phyloP scores from a whole-genome alignment of 768 basidiomycete genomes.

The Suillus lakei region DNA sequence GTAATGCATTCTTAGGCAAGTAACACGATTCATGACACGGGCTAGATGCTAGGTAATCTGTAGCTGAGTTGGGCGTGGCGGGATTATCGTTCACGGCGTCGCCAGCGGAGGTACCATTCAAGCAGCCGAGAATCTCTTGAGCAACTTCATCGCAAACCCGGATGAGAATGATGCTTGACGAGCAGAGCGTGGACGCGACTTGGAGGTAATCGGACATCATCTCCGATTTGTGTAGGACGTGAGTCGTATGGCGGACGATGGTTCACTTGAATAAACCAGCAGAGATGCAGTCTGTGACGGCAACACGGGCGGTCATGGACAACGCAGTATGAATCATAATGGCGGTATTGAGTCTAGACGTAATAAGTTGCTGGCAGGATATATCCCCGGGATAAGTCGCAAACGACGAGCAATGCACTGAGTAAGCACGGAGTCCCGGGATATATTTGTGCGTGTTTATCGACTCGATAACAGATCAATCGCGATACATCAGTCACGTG shows the following conservation, averaged over 20 bases:
- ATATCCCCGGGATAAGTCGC: background rate
- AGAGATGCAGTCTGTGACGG: background rate
- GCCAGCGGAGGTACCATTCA: background rate
- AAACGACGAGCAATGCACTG: background rate
- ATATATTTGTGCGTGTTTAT: too few species aligned
- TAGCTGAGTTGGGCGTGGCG: background rate
- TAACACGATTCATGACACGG: too few species aligned
- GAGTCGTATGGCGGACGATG: too few species aligned
- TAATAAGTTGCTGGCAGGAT: background rate
- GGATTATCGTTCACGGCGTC: background rate
- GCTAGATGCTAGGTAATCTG: background rate
- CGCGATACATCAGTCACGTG: background rate
- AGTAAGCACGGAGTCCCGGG: too few species aligned
- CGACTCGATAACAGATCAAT: too few species aligned
- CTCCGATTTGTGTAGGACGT: background rate
- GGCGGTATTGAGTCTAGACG: background rate
- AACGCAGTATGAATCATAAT: background rate
- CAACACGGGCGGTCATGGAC: background rate
- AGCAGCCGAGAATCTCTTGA: background rate
- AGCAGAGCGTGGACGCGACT: background rate
- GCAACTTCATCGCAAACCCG: background rate
- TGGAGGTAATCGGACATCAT: background rate
- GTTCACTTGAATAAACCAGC: background rate
- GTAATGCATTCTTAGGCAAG: too few species aligned
- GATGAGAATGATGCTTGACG: background rate